These are phyloP conservation scores for Cercospora berteroae DNA, from an alignment of 2,329 filamentous ascomycete species.

Conservation along the genomic window DNA sequence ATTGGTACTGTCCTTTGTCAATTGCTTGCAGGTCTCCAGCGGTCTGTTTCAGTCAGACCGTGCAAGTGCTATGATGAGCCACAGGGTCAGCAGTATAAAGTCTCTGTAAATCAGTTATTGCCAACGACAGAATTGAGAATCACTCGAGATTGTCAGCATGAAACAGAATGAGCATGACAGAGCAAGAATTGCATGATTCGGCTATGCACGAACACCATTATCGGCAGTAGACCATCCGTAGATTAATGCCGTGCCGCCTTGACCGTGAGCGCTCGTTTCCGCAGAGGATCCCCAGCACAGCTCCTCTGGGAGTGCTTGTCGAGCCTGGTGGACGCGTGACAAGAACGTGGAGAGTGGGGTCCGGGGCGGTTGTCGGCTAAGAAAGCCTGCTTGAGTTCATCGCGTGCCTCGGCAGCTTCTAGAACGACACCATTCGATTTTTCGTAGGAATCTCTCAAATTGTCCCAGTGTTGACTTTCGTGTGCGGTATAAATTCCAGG, in stretches of 20 bases:
- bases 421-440: neutral
- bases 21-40: neutral
- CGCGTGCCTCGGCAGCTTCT: constrained; percentile 2
- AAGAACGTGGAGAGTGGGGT: constrained; percentile 9
- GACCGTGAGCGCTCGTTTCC: neutral
- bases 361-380: neutral
- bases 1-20: neutral
- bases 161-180: neutral
- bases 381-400: neutral
- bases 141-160: neutral
- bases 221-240: neutral
- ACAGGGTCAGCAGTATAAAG: neutral
- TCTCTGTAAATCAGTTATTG: neutral
- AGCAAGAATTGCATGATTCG: neutral
- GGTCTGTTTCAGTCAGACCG: neutral
- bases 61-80: neutral
- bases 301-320: neutral
- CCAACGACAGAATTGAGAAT: neutral
- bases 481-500: neutral
- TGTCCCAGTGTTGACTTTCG: neutral
- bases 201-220: neutral
- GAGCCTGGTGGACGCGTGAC: neutral
- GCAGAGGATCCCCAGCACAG: neutral
- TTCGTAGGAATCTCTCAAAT: neutral
- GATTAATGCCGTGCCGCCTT: neutral